Conservation (phyloP, 345 rosid species). For the Adansonia digitata region DNA sequence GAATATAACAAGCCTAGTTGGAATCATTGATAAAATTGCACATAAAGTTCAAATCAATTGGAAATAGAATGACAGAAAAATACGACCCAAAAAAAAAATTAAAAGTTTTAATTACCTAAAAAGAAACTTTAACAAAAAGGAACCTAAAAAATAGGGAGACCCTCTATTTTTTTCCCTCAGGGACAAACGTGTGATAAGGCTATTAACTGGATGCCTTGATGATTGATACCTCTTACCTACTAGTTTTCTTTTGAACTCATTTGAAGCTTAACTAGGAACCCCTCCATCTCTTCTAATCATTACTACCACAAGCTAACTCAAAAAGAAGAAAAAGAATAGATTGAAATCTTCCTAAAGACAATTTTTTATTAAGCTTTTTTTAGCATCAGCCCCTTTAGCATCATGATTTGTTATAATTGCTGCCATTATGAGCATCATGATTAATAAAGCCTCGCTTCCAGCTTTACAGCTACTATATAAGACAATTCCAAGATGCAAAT, state of each 20-base stretch:
- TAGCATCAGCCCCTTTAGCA: constrained; percentile 21
- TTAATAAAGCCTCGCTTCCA: constrained; percentile 13
- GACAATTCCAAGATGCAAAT: not conserved
- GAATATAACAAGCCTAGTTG: too few relatives aligned
- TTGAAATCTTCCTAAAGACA: not conserved
- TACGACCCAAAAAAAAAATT: too few relatives aligned
- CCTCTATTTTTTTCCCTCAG: too few relatives aligned
- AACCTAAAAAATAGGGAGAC: too few relatives aligned
- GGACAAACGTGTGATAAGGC: not conserved
- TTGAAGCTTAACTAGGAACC: not conserved
- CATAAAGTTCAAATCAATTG: too few relatives aligned
- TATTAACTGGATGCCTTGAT: not conserved
- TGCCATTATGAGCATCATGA: constrained; percentile 39
- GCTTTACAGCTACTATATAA: constrained; percentile 12
- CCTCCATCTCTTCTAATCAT: constrained; percentile 42
- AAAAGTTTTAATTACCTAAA: too few relatives aligned
- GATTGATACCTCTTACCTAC: constrained; percentile 22
- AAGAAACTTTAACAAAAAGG: too few relatives aligned
- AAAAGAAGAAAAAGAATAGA: not conserved
- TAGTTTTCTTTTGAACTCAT: not conserved
- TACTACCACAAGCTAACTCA: constrained; percentile 27
- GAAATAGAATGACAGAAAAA: not conserved
- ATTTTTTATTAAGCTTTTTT: not conserved
- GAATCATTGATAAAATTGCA: too few relatives aligned
- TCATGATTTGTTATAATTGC: constrained; percentile 37